These are phyloP conservation scores for Mycothermus thermophilus DNA, from an alignment of 495 filamentous ascomycete species.

Conservation along the genomic window DNA sequence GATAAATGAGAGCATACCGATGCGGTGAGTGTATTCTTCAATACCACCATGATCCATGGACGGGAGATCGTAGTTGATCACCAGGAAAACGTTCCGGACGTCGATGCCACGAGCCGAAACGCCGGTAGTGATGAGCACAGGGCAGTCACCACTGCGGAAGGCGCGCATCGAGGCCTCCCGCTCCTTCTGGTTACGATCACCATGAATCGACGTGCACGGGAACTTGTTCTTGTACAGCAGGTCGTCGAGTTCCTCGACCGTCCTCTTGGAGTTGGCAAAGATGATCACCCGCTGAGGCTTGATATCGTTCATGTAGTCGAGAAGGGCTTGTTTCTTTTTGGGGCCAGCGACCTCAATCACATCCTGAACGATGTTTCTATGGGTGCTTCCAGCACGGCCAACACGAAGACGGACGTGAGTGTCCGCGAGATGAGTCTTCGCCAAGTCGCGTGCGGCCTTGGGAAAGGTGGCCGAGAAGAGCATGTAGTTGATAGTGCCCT, in stretches of 20 bases:
- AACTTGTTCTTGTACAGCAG: constrained; percentile 65
- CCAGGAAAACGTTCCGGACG: constrained; percentile 69
- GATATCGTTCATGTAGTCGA: constrained; percentile 55
- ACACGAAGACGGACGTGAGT: constrained; percentile 67
- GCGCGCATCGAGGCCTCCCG: constrained; percentile 85
- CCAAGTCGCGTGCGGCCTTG: constrained; percentile 58
- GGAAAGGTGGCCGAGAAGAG: constrained; percentile 95
- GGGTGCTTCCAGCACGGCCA: constrained; percentile 69
- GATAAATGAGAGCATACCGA: constrained; percentile 43
- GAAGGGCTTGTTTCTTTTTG: constrained; percentile 54
- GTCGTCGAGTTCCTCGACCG: constrained; percentile 73
- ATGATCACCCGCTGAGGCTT: constrained; percentile 70
- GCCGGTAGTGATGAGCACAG: constrained; percentile 74
- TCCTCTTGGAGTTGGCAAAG: constrained; percentile 70
- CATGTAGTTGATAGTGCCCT: constrained; percentile 63
- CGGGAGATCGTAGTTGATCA: constrained; percentile 89
- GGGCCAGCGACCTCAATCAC: constrained; percentile 47
- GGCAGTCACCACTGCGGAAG: constrained; percentile 59
- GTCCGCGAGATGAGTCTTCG: constrained; percentile 54
- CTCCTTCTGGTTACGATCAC: constrained; percentile 77
- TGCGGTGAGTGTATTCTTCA: constrained; percentile 85
- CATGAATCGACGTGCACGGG: constrained; percentile 75
- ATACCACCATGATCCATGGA: constrained; percentile 62
- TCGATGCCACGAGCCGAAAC: constrained; percentile 85
- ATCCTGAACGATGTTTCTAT: constrained; percentile 66